Evolutionary conservation across 73 alveolate species (phyloP), one percentile per base, ranked within the genome.

Genomic region (Paramecium primaurelia): DNA sequence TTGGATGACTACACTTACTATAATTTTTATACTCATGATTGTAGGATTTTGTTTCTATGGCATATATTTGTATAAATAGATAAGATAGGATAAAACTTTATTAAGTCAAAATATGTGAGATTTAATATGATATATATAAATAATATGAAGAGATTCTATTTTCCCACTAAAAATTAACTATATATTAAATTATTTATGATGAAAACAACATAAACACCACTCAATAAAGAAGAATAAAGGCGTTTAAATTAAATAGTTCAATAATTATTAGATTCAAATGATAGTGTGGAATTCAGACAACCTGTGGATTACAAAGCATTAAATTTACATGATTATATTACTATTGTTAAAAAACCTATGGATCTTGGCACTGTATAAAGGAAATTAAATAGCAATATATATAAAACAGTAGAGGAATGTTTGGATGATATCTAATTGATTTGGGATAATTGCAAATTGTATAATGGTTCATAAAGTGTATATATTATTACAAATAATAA

Each of bases 361-460:
- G 97, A 94, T 64, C 69, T 94, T 25, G 73, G 97, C 3, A 94
- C 97, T 6, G 95, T 94, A 18, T 60, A 83, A 40, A 59, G 94
- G 22, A 94, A 94, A 40, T 38, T 94, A 22, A 94, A 94, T 59
- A 86, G 69, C 30, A 30, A 93, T 18, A 22, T 30, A 8, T 94
- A 94, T 60, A 58, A 60, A 16, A 30, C 80, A 25, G 73, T 88
- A n/a, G 96, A 93, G 14, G 97, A 93, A 36, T 47, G 94, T 54
- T 88, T 71, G 25, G 92, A 83, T 36, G 97, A 94, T 58, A 59
- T 94, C 6, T 34, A 92, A 69, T 86, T 94, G 11, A 94, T 94
- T 22, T 94, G 97, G 97, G 97, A 94, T 34, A 94, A 94, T 94
- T 94, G 97, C 88, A 93, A 89, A 93, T 92, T 92, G 51, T 94